phyloP scores from a whole-genome alignment of 306 rosid species.

The Corylus americana region DNA sequence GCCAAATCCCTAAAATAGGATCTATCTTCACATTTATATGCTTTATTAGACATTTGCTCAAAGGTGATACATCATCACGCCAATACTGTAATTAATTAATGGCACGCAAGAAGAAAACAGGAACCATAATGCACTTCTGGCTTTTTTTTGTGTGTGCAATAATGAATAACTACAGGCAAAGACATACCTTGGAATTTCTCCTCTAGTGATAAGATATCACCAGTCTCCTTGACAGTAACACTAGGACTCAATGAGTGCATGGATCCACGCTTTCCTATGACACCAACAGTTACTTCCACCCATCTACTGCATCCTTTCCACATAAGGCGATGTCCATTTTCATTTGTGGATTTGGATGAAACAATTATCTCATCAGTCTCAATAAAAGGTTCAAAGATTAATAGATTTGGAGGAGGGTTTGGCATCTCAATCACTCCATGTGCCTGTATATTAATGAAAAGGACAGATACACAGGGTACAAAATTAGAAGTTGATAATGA shows the following conservation, averaged over 20 bases:
- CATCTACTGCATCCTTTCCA: constrained; percentile 93
- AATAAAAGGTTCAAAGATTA: constrained; percentile 93
- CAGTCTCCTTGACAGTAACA: constrained; percentile 86
- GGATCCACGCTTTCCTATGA: constrained; percentile 76
- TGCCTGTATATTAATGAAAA: constrained; percentile 44
- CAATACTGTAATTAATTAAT: constrained; percentile 2
- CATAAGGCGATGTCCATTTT: constrained; percentile 47
- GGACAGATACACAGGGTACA: constrained; percentile 11
- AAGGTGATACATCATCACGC: not conserved
- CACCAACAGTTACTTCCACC: constrained; percentile 97
- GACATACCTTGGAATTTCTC: constrained; percentile 91
- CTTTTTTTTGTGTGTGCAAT: constrained; percentile 1
- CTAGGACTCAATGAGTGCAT: constrained; percentile 90
- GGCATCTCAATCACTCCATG: constrained; percentile 96
- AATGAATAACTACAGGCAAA: not conserved
- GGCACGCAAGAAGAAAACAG: not conserved
- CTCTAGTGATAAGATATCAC: constrained; percentile 93
- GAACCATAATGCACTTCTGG: constrained; percentile 1
- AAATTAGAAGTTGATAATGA: constrained; percentile 19
- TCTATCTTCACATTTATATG: not conserved
- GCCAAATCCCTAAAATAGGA: not conserved
- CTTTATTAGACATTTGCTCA: not conserved
- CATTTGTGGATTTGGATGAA: constrained; percentile 50
- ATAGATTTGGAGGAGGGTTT: constrained; percentile 72
- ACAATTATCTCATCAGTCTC: constrained; percentile 83